Conservation (phyloP, 2,329 filamentous ascomycete genomes). For the Lizonia empirigonia region DNA sequence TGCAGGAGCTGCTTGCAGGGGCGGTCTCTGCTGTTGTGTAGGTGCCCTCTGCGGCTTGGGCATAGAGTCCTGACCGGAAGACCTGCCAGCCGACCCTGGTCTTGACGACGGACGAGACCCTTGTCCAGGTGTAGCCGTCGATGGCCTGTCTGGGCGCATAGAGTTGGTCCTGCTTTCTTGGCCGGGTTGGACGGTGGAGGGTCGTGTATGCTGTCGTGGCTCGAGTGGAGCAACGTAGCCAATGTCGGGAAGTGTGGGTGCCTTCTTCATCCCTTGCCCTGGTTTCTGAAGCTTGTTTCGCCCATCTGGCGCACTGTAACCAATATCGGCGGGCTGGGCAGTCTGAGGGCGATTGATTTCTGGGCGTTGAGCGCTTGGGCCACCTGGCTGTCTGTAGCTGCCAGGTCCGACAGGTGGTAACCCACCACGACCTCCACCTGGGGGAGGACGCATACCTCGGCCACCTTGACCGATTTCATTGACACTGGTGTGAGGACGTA, state of each 20-base stretch:
- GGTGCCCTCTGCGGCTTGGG: conserved; percentile 32
- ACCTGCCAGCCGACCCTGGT: conserved; percentile 41
- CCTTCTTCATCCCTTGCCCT: conserved; percentile 36
- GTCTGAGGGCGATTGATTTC: conserved; percentile 48
- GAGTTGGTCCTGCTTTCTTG: conserved; percentile 41
- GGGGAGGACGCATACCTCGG: conserved; percentile 34
- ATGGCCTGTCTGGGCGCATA: conserved; percentile 31
- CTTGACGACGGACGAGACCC: conserved; percentile 27
- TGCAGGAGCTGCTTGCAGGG: conserved; percentile 21
- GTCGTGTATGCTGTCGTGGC: conserved; percentile 42
- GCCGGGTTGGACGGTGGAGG: conserved; percentile 43
- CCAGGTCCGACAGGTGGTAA: conserved; percentile 41
- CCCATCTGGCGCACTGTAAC: conserved; percentile 53
- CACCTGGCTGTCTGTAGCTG: conserved; percentile 47
- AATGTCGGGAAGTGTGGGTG: conserved; percentile 44
- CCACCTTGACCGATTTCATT: conserved; percentile 45
- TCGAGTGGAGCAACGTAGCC: conserved; percentile 47
- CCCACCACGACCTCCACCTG: conserved; percentile 34
- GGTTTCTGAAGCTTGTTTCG: conserved; percentile 52
- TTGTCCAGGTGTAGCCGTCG: conserved; percentile 28
- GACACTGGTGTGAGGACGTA: conserved; percentile 46
- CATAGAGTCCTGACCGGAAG: conserved; percentile 31
- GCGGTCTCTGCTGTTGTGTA: conserved; percentile 28
- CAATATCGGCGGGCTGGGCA: conserved; percentile 49
- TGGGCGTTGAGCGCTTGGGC: conserved; percentile 46